These are phyloP conservation scores for Naganishia cerealis DNA, from an alignment of 1,284 basidiomycete genomes.

Conservation along the genomic window DNA sequence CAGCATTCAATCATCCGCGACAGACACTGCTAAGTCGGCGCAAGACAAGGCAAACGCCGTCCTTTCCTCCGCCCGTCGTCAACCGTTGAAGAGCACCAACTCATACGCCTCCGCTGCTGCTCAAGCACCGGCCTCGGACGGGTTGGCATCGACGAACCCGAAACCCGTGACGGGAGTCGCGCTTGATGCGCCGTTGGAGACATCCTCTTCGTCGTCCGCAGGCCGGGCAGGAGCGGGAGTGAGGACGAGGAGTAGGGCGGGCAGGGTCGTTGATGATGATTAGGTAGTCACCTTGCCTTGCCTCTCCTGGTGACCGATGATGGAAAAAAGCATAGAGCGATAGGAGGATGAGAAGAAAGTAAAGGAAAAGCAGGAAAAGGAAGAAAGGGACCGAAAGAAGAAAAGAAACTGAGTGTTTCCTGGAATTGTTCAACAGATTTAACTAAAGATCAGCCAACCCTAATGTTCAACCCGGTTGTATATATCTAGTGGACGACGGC, in stretches of 20 bases:
- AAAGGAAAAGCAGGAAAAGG: background rate
- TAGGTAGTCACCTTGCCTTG: constrained; percentile 2
- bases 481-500: background rate
- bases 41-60: constrained; percentile 20
- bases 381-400: background rate
- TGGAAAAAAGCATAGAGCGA: background rate
- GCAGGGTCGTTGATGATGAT: constrained; percentile 42
- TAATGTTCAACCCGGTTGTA: constrained; percentile 6
- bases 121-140: constrained; percentile 28
- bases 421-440: constrained; percentile 1
- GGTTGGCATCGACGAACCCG: constrained; percentile 36
- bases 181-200: constrained; percentile 29
- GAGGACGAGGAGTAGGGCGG: constrained; percentile 50
- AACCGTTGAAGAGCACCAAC: constrained; percentile 24
- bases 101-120: constrained; percentile 39
- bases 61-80: constrained; percentile 28
- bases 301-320: background rate
- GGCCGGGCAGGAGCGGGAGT: constrained; percentile 36
- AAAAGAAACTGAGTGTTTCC: background rate
- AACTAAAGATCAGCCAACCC: background rate
- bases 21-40: constrained; percentile 20
- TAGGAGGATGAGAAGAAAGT: too few relatives aligned
- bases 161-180: constrained; percentile 30
- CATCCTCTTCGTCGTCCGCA: constrained; percentile 24
- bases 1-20: constrained; percentile 32